phyloP scores from a whole-genome alignment of 768 basidiomycete species.

The Pisolithus tinctorius region DNA sequence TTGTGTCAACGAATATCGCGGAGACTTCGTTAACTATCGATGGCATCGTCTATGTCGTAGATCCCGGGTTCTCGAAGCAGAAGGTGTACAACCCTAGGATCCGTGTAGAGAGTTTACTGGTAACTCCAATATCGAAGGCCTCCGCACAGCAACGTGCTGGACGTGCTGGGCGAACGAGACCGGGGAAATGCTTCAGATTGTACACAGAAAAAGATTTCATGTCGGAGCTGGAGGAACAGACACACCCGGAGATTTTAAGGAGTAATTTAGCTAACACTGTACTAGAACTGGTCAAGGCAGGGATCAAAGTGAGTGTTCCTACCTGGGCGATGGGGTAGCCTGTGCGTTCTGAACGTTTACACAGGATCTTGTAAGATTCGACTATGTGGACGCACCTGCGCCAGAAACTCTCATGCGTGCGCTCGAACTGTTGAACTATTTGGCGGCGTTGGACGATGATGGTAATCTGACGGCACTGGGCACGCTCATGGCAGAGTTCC shows the following conservation, averaged over 20 bases:
- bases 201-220: slow-evolving; percentile 98
- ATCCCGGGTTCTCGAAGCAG: slow-evolving; percentile 96
- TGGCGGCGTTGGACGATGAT: slow-evolving; percentile 90
- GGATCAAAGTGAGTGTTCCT: slow-evolving; percentile 59
- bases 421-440: slow-evolving; percentile 86
- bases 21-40: slow-evolving; percentile 98
- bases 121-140: slow-evolving; percentile 94
- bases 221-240: slow-evolving; percentile 93
- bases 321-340: neutral
- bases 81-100: slow-evolving; percentile 98
- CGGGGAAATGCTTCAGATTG: slow-evolving; percentile 94
- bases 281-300: slow-evolving; percentile 88
- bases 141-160: slow-evolving; percentile 95
- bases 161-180: slow-evolving; percentile 91
- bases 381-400: slow-evolving; percentile 90
- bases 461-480: slow-evolving; percentile 86
- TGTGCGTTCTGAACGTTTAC: neutral
- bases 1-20: slow-evolving; percentile 95
- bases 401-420: slow-evolving; percentile 98
- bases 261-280: slow-evolving; percentile 93
- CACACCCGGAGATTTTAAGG: slow-evolving; percentile 91
- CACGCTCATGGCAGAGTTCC: slow-evolving; percentile 94
- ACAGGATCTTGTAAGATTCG: slow-evolving; percentile 76
- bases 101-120: slow-evolving; percentile 88
- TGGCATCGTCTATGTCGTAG: slow-evolving; percentile 98